A percentile compares a stretch with the other conserved stretches of the same genome.
phyloP scores from a whole-genome alignment of 2,329 filamentous ascomycete genomes.

The Drechslerella coelobrocha region DNA sequence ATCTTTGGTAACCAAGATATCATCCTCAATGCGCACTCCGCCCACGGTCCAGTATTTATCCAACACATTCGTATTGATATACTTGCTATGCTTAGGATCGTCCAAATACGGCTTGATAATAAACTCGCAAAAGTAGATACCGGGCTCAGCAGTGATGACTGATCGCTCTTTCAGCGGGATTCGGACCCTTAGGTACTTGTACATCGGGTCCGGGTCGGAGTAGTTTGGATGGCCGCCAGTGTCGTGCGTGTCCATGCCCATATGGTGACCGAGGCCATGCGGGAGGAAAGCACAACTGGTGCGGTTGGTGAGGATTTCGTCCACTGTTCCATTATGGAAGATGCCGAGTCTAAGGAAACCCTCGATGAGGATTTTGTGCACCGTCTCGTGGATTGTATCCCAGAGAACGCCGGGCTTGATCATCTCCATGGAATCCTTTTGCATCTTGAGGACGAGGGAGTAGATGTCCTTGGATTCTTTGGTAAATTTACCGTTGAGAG shows the following conservation, averaged over 20 bases:
- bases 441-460: constrained; percentile 85
- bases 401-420: constrained; percentile 77
- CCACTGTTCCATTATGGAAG: constrained; percentile 68
- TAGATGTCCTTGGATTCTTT: constrained; percentile 77
- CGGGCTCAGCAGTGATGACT: constrained; percentile 94
- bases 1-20: constrained; percentile 64
- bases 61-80: constrained; percentile 76
- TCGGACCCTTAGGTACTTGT: constrained; percentile 82
- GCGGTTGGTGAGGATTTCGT: constrained; percentile 76
- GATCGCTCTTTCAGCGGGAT: constrained; percentile 76
- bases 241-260: constrained; percentile 89
- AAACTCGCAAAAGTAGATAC: constrained; percentile 89
- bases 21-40: constrained; percentile 66
- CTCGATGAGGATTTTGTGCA: constrained; percentile 81
- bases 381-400: constrained; percentile 80
- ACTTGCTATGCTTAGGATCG: constrained; percentile 74
- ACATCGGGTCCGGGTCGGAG: constrained; percentile 80
- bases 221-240: constrained; percentile 78
- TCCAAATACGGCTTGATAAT: constrained; percentile 82
- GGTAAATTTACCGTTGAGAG: constrained; percentile 74
- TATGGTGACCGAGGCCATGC: constrained; percentile 79
- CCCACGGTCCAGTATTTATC: constrained; percentile 83
- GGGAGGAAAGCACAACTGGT: constrained; percentile 92
- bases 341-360: constrained; percentile 79
- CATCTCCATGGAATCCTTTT: constrained; percentile 74